Conservation (phyloP, 2,329 filamentous ascomycete genomes). For the Chaetomiaceae sp. region DNA sequence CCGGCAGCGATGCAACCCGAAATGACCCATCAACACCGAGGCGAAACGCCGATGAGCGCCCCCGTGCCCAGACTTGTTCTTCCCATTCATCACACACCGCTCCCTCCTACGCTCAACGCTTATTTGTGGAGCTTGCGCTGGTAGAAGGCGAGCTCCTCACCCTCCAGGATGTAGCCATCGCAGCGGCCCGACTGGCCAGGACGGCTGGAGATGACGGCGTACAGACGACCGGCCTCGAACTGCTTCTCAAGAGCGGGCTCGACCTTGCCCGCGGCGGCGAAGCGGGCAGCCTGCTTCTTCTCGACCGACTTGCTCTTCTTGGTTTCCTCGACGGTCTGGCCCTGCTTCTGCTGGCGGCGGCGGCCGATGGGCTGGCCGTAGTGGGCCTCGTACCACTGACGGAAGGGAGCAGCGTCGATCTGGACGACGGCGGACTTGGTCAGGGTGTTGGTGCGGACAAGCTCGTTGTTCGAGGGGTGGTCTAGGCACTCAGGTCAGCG, state of each 20-base stretch:
- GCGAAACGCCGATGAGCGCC: constrained; percentile 24
- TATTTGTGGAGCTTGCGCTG: constrained; percentile 99
- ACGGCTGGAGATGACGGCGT: constrained; percentile 85
- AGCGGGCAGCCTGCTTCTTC: constrained; percentile 93
- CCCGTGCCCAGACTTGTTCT: constrained; percentile 19
- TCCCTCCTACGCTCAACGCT: constrained; percentile 11
- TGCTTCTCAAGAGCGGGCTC: constrained; percentile 91
- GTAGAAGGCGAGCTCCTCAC: constrained; percentile 99
- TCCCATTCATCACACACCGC: constrained; percentile 15
- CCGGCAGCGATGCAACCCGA: constrained; percentile 16
- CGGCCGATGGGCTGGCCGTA: constrained; percentile 89
- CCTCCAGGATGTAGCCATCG: constrained; percentile 98
- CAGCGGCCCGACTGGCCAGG: constrained; percentile 95
- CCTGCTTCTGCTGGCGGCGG: constrained; percentile 80
- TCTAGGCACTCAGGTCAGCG: constrained; percentile 33
- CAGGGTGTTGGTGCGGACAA: constrained; percentile 99
- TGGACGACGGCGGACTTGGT: constrained; percentile 98
- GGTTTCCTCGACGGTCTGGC: constrained; percentile 60
- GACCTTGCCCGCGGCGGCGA: constrained; percentile 83
- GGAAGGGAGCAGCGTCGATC: constrained; percentile 97
- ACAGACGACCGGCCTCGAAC: constrained; percentile 98
- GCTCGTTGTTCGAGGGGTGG: constrained; percentile 99
- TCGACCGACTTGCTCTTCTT: constrained; percentile 96
- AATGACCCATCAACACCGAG: constrained; percentile 26
- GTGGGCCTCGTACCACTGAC: constrained; percentile 99